phyloP scores from a whole-genome alignment of 345 rosid genomes.

The Hypericum perforatum region DNA sequence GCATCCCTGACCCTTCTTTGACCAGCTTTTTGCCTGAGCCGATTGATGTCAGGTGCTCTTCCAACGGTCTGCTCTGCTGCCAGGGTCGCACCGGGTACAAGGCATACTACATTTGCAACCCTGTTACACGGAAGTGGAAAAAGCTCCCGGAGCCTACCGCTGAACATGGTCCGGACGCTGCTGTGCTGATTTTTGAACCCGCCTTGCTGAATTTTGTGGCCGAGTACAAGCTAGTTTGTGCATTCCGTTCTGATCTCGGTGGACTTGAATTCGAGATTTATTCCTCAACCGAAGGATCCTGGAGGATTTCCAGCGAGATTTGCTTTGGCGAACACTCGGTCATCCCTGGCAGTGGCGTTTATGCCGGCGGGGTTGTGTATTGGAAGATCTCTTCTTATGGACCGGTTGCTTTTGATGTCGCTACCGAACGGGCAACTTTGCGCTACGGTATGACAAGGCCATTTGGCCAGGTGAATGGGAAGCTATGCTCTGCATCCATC shows the following conservation, averaged over 20 bases:
- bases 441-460: background rate
- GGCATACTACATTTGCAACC: conserved; percentile 41
- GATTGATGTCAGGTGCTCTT: conserved; percentile 17
- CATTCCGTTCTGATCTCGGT: conserved; percentile 8
- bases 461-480: conserved; percentile 24
- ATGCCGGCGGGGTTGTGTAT: conserved; percentile 28
- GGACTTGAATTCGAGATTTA: conserved; percentile 28
- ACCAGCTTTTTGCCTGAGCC: conserved; percentile 25
- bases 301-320: conserved; percentile 36
- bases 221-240: conserved; percentile 27
- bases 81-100: conserved; percentile 3
- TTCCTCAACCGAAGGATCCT: conserved; percentile 28
- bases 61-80: conserved; percentile 38
- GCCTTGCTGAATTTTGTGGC: conserved; percentile 5
- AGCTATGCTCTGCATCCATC: conserved; percentile 16
- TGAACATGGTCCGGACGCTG: conserved; percentile 25
- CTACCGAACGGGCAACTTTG: conserved; percentile 24
- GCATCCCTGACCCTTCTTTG: conserved; percentile 25
- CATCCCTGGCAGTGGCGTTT: conserved; percentile 21
- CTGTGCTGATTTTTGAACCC: conserved; percentile 35
- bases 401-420: conserved; percentile 29
- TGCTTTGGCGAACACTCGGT: conserved; percentile 18
- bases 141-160: conserved; percentile 22
- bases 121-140: conserved; percentile 27
- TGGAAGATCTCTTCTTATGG: conserved; percentile 13